Percentiles rank a stretch among this genome's conserved stretches.
Conservation (phyloP, 192 early-diverging fungal species). For the Coemansia sp. region DNA sequence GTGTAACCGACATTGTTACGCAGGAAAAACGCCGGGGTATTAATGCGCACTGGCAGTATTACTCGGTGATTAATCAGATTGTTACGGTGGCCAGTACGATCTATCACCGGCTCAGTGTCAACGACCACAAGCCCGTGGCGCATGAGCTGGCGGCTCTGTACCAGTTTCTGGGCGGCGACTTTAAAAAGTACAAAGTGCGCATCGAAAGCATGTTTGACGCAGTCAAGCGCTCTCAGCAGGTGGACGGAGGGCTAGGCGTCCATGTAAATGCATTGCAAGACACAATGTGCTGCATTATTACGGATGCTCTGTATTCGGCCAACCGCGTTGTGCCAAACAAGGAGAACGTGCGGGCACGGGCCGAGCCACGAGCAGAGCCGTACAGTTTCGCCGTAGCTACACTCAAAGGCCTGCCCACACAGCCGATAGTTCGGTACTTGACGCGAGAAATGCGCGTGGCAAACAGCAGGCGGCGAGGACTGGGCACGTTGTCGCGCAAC, state of each 20-base stretch:
- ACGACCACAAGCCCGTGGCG: slow-evolving; percentile 41
- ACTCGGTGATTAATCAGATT: slow-evolving; percentile 55
- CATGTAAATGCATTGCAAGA: slow-evolving; percentile 33
- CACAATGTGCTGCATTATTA: slow-evolving; percentile 48
- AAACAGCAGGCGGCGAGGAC: slow-evolving; percentile 34
- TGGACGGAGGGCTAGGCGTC: slow-evolving; percentile 13
- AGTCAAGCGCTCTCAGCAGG: slow-evolving; percentile 27
- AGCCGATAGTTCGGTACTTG: slow-evolving; percentile 51
- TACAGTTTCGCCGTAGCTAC: slow-evolving; percentile 41
- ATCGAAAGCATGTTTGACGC: slow-evolving; percentile 49
- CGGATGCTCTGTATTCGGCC: slow-evolving; percentile 47
- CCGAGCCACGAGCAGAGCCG: slow-evolving; percentile 5
- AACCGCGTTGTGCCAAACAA: slow-evolving; percentile 27
- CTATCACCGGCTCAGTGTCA: slow-evolving; percentile 29
- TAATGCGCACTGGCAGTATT: slow-evolving; percentile 57
- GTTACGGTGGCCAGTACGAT: slow-evolving; percentile 40
- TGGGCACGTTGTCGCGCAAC: slow-evolving; percentile 48
- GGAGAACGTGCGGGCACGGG: slow-evolving; percentile 29
- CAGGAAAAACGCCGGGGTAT: slow-evolving; percentile 50
- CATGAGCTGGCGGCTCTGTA: slow-evolving; percentile 53
- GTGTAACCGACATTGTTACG: slow-evolving; percentile 43
- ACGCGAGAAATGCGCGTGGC: slow-evolving; percentile 44
- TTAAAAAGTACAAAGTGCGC: slow-evolving; percentile 53
- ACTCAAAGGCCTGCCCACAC: slow-evolving; percentile 53
- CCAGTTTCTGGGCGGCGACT: slow-evolving; percentile 54